Evolutionary conservation across 768 basidiomycete genomes (phyloP).

Genomic region (Rubroboletus pulcherrimus): DNA sequence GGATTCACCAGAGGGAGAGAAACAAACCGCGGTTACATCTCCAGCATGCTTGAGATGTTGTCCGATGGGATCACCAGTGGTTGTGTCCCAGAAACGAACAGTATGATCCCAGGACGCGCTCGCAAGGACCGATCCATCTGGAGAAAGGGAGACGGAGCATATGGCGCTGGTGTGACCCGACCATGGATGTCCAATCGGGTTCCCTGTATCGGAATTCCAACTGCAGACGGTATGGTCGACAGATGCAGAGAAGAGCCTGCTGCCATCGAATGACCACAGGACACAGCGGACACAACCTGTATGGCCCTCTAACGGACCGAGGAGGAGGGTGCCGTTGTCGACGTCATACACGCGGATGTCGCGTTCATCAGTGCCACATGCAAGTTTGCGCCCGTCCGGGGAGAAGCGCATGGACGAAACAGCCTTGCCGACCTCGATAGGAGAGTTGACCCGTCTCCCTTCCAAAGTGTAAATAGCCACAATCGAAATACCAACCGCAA

Average conservation of each 20-base stretch:
- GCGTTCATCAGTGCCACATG: not conserved
- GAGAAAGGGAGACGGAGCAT: not conserved
- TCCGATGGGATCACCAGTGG: not conserved
- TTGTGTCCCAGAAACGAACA: conserved; percentile 3
- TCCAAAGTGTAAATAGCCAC: not conserved
- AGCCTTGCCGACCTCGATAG: too few relatives aligned
- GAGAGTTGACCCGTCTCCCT: not conserved
- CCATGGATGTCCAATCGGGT: conserved; percentile 9
- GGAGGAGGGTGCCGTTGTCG: too few relatives aligned
- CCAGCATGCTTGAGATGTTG: not conserved
- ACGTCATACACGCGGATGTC: not conserved
- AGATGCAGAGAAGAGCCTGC: not conserved
- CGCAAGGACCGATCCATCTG: not conserved
- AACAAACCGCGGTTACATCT: not conserved
- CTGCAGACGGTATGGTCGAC: not conserved
- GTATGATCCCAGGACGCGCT: conserved; percentile 3
- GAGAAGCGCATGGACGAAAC: not conserved
- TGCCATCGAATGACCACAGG: conserved; percentile 6
- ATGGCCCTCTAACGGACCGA: too few relatives aligned
- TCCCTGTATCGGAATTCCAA: conserved; percentile 4
- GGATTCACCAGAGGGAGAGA: conserved; percentile 3
- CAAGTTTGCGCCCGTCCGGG: conserved; percentile 1
- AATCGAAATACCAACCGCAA: not conserved
- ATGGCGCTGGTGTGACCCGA: conserved; percentile 9
- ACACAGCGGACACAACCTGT: not conserved